Conservation (phyloP, 225 moss, liverwort and hornwort species). For the Physcomitrellopsis africana region DNA sequence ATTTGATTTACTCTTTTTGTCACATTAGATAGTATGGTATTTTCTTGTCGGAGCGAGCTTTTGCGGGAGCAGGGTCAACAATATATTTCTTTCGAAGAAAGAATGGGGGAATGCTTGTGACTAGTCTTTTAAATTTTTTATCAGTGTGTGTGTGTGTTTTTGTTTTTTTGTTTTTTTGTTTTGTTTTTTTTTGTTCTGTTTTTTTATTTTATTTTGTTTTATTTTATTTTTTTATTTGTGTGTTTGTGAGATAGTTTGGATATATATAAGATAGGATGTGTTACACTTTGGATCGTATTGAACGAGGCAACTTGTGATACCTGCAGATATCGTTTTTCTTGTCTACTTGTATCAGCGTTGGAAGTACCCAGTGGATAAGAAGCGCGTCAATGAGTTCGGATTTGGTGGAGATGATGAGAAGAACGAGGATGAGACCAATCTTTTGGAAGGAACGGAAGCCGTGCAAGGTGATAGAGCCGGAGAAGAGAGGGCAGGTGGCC, state of each 20-base stretch:
- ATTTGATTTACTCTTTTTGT: constrained; percentile 11
- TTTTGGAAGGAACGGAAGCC: constrained; percentile 49
- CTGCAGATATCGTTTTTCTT: constrained; percentile 83
- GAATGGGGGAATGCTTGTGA: background rate
- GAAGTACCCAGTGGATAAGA: constrained; percentile 92
- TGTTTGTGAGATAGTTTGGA: too few species aligned
- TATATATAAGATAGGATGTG: too few species aligned
- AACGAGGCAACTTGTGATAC: constrained; percentile 20
- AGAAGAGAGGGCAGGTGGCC: constrained; percentile 48
- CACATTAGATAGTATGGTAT: background rate
- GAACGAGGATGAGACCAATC: constrained; percentile 32
- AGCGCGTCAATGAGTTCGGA: constrained; percentile 93
- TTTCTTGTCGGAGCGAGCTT: background rate
- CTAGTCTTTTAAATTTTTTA: too few species aligned
- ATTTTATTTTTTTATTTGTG: too few species aligned
- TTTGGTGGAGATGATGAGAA: constrained; percentile 81
- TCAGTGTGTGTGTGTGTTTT: too few species aligned
- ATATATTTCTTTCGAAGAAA: background rate
- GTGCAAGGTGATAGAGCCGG: constrained; percentile 49
- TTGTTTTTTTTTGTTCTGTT: too few species aligned
- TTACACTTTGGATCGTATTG: constrained; percentile 10
- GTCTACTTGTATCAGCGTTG: constrained; percentile 92
- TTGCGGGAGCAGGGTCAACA: too few species aligned
- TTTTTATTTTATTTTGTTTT: too few species aligned
- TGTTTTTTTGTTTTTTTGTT: too few species aligned